Base-by-base conservation (phyloP, 208 protist species). In the Herpetomonas tarakana region DNA sequence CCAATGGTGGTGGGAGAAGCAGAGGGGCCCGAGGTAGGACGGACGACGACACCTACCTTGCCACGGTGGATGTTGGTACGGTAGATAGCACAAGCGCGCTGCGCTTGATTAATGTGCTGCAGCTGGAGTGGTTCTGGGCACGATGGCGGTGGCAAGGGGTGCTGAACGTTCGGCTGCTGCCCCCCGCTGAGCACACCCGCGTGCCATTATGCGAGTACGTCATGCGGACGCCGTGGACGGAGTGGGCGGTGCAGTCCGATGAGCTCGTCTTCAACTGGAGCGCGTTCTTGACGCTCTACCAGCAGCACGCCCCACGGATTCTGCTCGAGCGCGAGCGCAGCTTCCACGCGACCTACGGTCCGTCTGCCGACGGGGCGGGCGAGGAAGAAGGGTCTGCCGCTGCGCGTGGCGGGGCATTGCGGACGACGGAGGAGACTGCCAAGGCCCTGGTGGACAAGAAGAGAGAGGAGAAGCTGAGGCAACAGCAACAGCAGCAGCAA, bases 191-290 rank as follows among this genome's bases (percentile, higher is more conserved):
- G n/a, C 39, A 52, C 58, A 64, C 61, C 6, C 51, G 52, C 31
- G 26, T 83, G 1, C 80, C 76, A 2, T 29, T 77, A 3, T 81
- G 63, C 65, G 80, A 87, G 51, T 52, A 72, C 61, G 52, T 66
- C 6, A 55, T 76, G 41, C 61, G 71, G 24, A 81, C 76, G 16
- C 80, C 75, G 49, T 65, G 59, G 52, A 76, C 63, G 26, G 75
- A 79, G 58, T 80, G 56, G 58, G 68, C 65, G 1, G 6, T 87
- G 57, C 80, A 87, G 58, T 68, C 68, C 0, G 73, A 82, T 52
- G 57, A 72, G 51, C 49, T 74, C 21, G 59, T 81, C 18, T 54
- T 80, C 53, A 78, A 67, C 45, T 76, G 64, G 58, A 67, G 55
- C 58, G 68, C 72, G n/a, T 87, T 87, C 61, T 1, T 78, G 6